These are phyloP conservation scores for Tetracladium maxilliforme DNA, from an alignment of 2,329 filamentous ascomycete species.

Conservation along the genomic window DNA sequence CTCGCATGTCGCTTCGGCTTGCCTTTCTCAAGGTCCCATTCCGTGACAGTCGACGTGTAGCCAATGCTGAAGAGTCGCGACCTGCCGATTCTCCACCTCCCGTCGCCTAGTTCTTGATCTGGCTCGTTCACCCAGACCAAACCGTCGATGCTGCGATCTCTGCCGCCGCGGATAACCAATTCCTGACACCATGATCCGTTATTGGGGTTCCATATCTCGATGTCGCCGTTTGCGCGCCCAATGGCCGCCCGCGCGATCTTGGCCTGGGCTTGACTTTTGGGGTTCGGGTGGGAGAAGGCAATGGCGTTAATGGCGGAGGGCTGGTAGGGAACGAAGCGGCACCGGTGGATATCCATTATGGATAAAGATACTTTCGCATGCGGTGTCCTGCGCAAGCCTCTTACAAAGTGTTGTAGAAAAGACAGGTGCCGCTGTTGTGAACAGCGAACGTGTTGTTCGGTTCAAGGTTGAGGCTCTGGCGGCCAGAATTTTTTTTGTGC, in stretches of 20 bases:
- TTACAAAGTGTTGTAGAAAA: too few relatives aligned
- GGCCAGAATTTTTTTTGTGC: too few relatives aligned
- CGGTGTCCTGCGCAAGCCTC: too few relatives aligned
- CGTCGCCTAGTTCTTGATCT: conserved; percentile 50
- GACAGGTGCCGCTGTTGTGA: too few relatives aligned
- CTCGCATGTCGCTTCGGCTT: conserved; percentile 68
- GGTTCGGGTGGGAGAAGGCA: conserved; percentile 71
- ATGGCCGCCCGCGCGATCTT: conserved; percentile 65
- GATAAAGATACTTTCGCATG: too few relatives aligned
- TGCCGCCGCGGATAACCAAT: conserved; percentile 67
- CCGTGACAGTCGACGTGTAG: conserved; percentile 80
- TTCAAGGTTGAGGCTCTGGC: too few relatives aligned
- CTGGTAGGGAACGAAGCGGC: conserved; percentile 87
- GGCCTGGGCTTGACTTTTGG: conserved; percentile 25
- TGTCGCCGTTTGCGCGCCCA: conserved; percentile 85
- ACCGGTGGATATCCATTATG: conserved; percentile 88
- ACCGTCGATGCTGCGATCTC: conserved; percentile 77
- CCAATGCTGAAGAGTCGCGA: conserved; percentile 91
- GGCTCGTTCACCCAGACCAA: conserved; percentile 85
- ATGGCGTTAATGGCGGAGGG: conserved; percentile 87
- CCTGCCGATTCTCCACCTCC: conserved; percentile 49
- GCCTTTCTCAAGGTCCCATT: conserved; percentile 82
- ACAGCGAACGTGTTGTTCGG: too few relatives aligned
- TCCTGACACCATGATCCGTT: conserved; percentile 74
- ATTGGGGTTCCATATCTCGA: conserved; percentile 93